Percentiles rank a stretch among this genome's conserved stretches.
These are phyloP conservation scores for Mycena amicta DNA, from an alignment of 768 basidiomycete species.

Conservation along the genomic window DNA sequence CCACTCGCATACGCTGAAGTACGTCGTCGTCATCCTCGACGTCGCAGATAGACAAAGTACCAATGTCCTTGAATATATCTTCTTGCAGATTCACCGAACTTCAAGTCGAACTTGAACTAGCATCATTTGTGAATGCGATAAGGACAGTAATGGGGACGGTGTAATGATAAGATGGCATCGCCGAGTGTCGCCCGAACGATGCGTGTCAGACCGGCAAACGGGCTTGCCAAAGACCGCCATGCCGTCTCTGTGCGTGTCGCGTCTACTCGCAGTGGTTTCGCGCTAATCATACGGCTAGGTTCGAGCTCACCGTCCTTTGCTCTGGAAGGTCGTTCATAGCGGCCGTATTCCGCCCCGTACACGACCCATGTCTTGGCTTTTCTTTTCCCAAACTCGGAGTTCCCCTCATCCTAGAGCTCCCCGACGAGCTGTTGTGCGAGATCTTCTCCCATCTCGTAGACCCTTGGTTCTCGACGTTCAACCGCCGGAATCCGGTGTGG, in stretches of 20 bases:
- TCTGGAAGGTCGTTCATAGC: background rate
- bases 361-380: background rate
- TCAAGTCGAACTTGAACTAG: no score
- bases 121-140: no score
- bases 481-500: background rate
- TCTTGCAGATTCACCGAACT: no score
- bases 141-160: no score
- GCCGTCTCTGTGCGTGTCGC: background rate
- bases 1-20: no score
- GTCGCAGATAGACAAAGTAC: no score
- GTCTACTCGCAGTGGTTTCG: background rate
- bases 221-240: background rate
- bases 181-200: no score
- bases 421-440: background rate
- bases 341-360: background rate
- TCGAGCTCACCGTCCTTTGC: background rate
- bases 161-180: no score
- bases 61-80: no score
- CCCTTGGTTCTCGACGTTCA: background rate
- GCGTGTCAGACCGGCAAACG: no score
- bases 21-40: no score
- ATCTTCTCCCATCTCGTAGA: background rate
- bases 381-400: background rate
- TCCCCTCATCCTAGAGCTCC: background rate
- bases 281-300: background rate